These are phyloP conservation scores for Didymosphaeria variabile DNA, from an alignment of 2,329 filamentous ascomycete genomes.

Conservation along the genomic window DNA sequence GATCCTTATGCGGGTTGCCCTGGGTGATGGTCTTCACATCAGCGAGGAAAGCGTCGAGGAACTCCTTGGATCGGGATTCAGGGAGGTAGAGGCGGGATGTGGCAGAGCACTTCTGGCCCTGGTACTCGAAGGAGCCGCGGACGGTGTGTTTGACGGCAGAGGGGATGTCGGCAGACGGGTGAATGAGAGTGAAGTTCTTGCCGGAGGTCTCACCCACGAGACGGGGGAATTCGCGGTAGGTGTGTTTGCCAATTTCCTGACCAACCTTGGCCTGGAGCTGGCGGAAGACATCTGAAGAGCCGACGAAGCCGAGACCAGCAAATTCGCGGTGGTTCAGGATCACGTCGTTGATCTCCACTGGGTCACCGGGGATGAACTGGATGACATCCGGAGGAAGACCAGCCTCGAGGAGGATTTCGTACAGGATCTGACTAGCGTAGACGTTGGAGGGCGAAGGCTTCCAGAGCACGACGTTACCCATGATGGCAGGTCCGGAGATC, in stretches of 20 bases:
- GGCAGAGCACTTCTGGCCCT: conserved; percentile 89
- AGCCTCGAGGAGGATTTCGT: conserved; percentile 90
- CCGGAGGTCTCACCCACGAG: conserved; percentile 90
- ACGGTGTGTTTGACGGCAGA: conserved; percentile 83
- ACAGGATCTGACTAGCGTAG: conserved; percentile 84
- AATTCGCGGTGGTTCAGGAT: conserved; percentile 81
- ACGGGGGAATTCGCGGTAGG: conserved; percentile 83
- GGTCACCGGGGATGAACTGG: conserved; percentile 89
- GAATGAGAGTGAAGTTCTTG: conserved; percentile 89
- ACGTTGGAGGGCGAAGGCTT: conserved; percentile 89
- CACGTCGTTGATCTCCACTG: conserved; percentile 79
- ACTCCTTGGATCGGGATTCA: conserved; percentile 74
- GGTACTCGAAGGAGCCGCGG: conserved; percentile 86
- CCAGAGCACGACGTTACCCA: conserved; percentile 95
- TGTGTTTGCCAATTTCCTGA: conserved; percentile 77
- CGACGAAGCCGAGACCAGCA: conserved; percentile 90
- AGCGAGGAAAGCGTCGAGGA: conserved; percentile 69
- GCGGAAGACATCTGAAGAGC: conserved; percentile 89
- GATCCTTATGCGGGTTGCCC: conserved; percentile 70
- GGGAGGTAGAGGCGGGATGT: conserved; percentile 81
- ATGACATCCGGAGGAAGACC: conserved; percentile 87
- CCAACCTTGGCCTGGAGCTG: conserved; percentile 86
- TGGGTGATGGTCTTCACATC: conserved; percentile 75
- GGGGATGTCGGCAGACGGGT: conserved; percentile 76
- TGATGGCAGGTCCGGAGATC: conserved; percentile 79